Percentiles rank a stretch among this genome's conserved stretches.
Evolutionary conservation across 768 basidiomycete species (phyloP).

Genomic region (Lactarius indigo): DNA sequence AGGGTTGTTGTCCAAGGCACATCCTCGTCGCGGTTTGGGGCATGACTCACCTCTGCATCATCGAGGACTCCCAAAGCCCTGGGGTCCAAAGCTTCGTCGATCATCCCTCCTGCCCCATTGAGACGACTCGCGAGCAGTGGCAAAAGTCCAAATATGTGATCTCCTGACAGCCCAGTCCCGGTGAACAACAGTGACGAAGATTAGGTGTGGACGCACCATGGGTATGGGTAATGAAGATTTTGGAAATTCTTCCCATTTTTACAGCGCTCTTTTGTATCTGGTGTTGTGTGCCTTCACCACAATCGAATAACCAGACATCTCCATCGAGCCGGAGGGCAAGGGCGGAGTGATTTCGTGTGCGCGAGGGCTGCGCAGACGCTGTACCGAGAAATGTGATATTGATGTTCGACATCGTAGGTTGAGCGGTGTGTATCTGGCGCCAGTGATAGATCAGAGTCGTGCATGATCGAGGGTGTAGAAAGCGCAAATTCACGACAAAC

Average conservation of each 20-base stretch:
- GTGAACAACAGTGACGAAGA: not conserved
- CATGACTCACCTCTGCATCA: conserved; percentile 17
- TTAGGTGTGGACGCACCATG: conserved; percentile 53
- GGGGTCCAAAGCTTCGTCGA: conserved; percentile 57
- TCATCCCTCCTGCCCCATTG: conserved; percentile 70
- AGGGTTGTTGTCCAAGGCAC: conserved; percentile 10
- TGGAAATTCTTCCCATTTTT: conserved; percentile 76
- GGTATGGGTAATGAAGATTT: conserved; percentile 86
- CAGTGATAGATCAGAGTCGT: too few species aligned
- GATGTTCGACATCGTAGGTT: conserved; percentile 29
- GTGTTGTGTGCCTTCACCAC: conserved; percentile 80
- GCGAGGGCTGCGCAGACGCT: conserved; percentile 76
- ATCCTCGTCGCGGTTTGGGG: not conserved
- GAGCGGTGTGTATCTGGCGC: not conserved
- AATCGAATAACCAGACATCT: conserved; percentile 83
- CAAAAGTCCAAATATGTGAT: conserved; percentile 75
- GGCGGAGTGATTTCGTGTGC: conserved; percentile 74
- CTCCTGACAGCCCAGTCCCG: conserved; percentile 44
- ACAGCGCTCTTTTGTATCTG: conserved; percentile 67
- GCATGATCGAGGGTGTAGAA: not conserved
- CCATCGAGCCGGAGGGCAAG: conserved; percentile 61
- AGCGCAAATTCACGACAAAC: not conserved
- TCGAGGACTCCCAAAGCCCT: conserved; percentile 35
- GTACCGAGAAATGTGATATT: conserved; percentile 77
- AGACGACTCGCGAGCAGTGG: conserved; percentile 65